phyloP scores from a whole-genome alignment of 148 eudicot genomes.

The Cornus florida region DNA sequence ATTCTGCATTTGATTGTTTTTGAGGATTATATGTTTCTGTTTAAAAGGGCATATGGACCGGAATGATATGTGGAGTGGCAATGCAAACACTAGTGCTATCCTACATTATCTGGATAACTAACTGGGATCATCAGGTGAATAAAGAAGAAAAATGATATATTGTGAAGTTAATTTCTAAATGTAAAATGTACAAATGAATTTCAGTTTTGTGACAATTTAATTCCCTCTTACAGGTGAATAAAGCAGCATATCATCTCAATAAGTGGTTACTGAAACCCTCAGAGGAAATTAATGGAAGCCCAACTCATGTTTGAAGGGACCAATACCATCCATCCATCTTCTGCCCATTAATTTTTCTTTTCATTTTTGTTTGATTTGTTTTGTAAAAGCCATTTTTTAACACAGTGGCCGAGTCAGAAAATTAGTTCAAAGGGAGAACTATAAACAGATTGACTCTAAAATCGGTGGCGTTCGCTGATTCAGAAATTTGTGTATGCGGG shows the following conservation, averaged over 20 bases:
- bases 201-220: neutral
- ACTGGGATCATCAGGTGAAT: conserved; percentile 76
- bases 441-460: too few species aligned
- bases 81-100: conserved; percentile 48
- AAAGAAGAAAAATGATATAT: neutral
- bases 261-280: conserved; percentile 27
- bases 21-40: neutral
- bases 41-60: conserved; percentile 57
- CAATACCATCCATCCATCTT: too few species aligned
- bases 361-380: too few species aligned
- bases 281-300: conserved; percentile 15
- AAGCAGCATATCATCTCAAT: conserved; percentile 42
- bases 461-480: too few species aligned
- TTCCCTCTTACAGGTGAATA: conserved; percentile 37
- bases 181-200: neutral
- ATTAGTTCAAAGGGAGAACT: too few species aligned
- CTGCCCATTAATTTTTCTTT: too few species aligned
- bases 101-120: conserved; percentile 61
- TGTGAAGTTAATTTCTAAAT: too few species aligned
- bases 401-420: too few species aligned
- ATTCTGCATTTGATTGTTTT: too few species aligned
- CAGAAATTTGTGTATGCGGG: too few species aligned
- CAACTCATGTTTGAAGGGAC: conserved; percentile 6
- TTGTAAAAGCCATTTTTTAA: too few species aligned
- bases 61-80: conserved; percentile 61